These are phyloP conservation scores for Magnaporthales sp. DNA, from an alignment of 2,329 filamentous ascomycete genomes.

Conservation along the genomic window DNA sequence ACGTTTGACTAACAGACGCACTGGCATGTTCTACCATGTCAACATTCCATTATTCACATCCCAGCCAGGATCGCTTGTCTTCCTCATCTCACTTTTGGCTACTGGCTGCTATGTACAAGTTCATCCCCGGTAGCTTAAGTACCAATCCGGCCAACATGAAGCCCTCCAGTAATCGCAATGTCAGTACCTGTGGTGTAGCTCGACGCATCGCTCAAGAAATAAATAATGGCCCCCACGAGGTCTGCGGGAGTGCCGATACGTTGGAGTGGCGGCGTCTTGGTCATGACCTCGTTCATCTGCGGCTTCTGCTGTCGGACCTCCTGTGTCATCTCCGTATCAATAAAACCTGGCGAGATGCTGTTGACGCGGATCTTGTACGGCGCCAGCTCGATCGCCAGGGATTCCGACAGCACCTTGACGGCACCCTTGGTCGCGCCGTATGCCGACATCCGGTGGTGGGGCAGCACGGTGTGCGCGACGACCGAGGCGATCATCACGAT, in stretches of 20 bases:
- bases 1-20: too few species aligned
- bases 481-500: slow-evolving; percentile 51
- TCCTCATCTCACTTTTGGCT: too few species aligned
- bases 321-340: slow-evolving; percentile 63
- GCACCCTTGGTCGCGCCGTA: slow-evolving; percentile 62
- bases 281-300: slow-evolving; percentile 69
- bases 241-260: slow-evolving; percentile 48
- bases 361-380: slow-evolving; percentile 56
- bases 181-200: too few species aligned
- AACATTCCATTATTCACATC: too few species aligned
- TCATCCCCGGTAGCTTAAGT: too few species aligned
- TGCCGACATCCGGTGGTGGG: slow-evolving; percentile 54
- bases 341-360: slow-evolving; percentile 58
- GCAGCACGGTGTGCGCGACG: slow-evolving; percentile 39
- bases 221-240: slow-evolving; percentile 52
- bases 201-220: slow-evolving; percentile 47
- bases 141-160: too few species aligned
- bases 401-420: slow-evolving; percentile 53
- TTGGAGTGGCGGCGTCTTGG: too few species aligned
- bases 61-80: too few species aligned
- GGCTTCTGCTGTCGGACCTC: slow-evolving; percentile 53
- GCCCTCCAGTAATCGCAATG: too few species aligned
- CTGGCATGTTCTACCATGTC: too few species aligned
- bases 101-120: too few species aligned
- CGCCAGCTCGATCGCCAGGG: slow-evolving; percentile 57